Percentiles rank a stretch among this genome's conserved stretches.
These are phyloP conservation scores for Phytophthora multivora DNA, from an alignment of 352 stramenopile species.

Conservation along the genomic window DNA sequence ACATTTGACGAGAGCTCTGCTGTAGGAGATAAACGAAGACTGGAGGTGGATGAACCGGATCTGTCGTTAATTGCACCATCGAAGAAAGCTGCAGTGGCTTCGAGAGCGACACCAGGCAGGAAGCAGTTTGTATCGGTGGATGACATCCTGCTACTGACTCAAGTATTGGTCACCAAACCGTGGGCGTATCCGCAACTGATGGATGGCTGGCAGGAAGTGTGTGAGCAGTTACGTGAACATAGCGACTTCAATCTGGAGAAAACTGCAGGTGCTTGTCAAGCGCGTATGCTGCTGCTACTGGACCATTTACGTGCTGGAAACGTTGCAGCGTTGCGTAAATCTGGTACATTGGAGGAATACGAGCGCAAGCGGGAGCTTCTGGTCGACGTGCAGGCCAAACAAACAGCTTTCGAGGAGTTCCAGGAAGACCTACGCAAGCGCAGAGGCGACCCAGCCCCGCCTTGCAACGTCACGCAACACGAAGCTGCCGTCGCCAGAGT, in stretches of 20 bases:
- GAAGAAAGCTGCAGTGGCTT: not conserved
- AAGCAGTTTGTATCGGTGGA: constrained; percentile 48
- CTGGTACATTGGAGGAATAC: constrained; percentile 34
- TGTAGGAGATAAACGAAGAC: constrained; percentile 5
- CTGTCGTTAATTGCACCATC: constrained; percentile 9
- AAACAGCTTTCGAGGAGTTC: constrained; percentile 23
- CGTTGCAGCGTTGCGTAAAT: constrained; percentile 33
- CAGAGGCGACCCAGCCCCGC: constrained; percentile 5
- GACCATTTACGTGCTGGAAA: constrained; percentile 39
- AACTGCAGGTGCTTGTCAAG: constrained; percentile 42
- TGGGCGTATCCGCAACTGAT: constrained; percentile 35
- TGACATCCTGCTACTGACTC: constrained; percentile 39
- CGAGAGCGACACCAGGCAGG: not conserved
- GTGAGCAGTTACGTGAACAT: constrained; percentile 16
- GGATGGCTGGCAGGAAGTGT: constrained; percentile 44
- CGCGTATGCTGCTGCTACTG: constrained; percentile 30
- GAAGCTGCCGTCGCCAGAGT: constrained; percentile 34
- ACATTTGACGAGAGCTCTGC: too few relatives aligned
- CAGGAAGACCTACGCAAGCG: constrained; percentile 19
- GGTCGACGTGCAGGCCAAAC: constrained; percentile 23
- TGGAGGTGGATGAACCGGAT: not conserved
- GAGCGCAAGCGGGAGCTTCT: constrained; percentile 34
- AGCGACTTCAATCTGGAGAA: constrained; percentile 35
- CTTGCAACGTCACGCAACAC: constrained; percentile 19
- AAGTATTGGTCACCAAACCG: constrained; percentile 35